These are phyloP conservation scores for Mychonastes homosphaera DNA, from an alignment of 139 green algal species.

Conservation along the genomic window DNA sequence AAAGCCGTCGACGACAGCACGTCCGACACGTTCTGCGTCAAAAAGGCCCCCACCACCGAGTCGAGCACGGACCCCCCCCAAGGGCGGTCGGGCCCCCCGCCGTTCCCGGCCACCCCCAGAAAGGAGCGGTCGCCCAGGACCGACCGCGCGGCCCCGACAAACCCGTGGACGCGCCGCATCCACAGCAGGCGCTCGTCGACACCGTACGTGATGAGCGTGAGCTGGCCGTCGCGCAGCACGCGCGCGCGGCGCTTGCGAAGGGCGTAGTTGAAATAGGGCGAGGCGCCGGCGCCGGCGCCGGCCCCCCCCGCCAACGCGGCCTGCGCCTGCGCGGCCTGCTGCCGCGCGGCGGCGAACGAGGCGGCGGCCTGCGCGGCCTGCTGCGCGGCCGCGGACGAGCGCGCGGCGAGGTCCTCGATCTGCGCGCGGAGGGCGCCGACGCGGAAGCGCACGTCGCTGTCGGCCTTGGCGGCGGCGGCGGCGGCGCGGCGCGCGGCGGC, in stretches of 20 bases:
- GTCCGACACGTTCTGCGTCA: slow-evolving; percentile 77
- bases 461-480: too few species aligned
- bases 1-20: slow-evolving; percentile 64
- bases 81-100: slow-evolving; percentile 16
- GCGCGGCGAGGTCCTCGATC: too few species aligned
- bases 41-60: slow-evolving; percentile 64
- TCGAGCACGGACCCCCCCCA: slow-evolving; percentile 73
- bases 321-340: too few species aligned
- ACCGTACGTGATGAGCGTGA: slow-evolving; percentile 67
- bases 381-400: too few species aligned
- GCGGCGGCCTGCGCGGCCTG: too few species aligned
- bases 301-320: too few species aligned
- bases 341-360: too few species aligned
- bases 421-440: too few species aligned
- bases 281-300: too few species aligned
- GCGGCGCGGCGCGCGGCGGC: too few species aligned
- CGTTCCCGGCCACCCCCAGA: neutral
- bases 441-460: too few species aligned
- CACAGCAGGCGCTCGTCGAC: slow-evolving; percentile 54
- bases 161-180: slow-evolving; percentile 27
- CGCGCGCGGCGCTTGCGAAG: slow-evolving; percentile 26
- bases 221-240: slow-evolving; percentile 54
- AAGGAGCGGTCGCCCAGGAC: slow-evolving; percentile 15
- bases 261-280: too few species aligned
- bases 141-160: slow-evolving; percentile 30